These are phyloP conservation scores for Amoebophrya sp. DNA, from an alignment of 169 alveolate genomes.

Conservation along the genomic window DNA sequence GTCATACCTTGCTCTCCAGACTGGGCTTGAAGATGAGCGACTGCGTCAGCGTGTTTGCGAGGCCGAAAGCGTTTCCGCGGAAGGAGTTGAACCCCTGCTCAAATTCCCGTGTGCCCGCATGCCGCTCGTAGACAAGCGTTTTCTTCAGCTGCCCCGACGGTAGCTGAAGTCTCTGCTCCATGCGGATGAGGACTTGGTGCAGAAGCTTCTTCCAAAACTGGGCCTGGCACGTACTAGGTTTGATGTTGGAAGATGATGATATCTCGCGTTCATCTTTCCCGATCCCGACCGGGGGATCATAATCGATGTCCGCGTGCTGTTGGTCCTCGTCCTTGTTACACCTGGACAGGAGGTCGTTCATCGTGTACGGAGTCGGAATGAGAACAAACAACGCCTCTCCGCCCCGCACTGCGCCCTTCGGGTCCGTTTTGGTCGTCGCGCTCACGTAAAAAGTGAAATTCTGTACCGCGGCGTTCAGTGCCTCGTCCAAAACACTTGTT, in stretches of 20 bases:
- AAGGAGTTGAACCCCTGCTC: background rate
- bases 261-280: no score
- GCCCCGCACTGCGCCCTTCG: background rate
- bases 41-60: background rate
- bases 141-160: background rate
- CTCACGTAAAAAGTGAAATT: constrained; percentile 8
- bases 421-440: background rate
- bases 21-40: background rate
- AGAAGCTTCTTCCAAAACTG: background rate
- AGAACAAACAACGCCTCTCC: background rate
- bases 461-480: background rate
- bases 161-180: background rate
- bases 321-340: no score
- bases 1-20: background rate
- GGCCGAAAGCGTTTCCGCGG: constrained; percentile 3
- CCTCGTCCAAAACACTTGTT: background rate
- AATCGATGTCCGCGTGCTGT: no score
- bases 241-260: no score
- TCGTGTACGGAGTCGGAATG: constrained; percentile 8
- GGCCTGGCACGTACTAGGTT: background rate
- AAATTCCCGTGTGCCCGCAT: background rate
- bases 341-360: background rate
- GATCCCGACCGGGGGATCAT: no score
- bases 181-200: background rate
- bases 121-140: background rate